Conservation (phyloP, 805 yeast genomes). For the Saccharomycopsis vini region DNA sequence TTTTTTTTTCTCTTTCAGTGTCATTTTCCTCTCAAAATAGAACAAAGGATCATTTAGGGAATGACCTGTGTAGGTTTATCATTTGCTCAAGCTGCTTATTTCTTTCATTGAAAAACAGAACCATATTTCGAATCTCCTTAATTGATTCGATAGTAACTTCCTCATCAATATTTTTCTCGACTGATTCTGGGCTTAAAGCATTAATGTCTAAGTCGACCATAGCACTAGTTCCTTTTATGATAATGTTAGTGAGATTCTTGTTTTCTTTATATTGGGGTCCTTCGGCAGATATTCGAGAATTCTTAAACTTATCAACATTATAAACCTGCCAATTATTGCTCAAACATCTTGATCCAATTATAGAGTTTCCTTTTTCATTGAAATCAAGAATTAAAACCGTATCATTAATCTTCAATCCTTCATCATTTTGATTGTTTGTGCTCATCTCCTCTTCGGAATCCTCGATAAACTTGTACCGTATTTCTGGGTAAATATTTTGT, state of each 20-base stretch:
- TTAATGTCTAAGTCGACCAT: background rate
- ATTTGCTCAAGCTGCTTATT: constrained; percentile 17
- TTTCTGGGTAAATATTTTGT: constrained; percentile 16
- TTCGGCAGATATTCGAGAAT: constrained; percentile 1
- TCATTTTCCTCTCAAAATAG: no score
- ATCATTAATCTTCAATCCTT: constrained; percentile 9
- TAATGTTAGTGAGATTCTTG: constrained; percentile 5
- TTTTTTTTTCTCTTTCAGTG: no score
- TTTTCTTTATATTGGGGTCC: constrained; percentile 3
- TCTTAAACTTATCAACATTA: constrained; percentile 6
- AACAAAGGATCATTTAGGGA: no score
- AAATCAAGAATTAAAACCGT: constrained; percentile 15
- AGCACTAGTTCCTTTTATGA: constrained; percentile 10
- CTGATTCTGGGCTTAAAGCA: background rate
- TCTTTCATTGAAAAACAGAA: constrained; percentile 14
- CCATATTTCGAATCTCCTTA: constrained; percentile 13
- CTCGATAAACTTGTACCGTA: constrained; percentile 17
- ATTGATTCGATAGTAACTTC: constrained; percentile 1
- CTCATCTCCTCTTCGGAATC: constrained; percentile 3
- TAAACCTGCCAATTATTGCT: constrained; percentile 16
- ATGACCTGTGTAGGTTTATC: no score
- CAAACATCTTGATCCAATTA: constrained; percentile 11
- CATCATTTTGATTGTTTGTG: background rate
- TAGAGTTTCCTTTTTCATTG: constrained; percentile 11
- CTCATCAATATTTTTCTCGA: background rate